Evolutionary conservation across 257 asterid genomes (phyloP).

Genomic region (Capsicum rhomboideum): DNA sequence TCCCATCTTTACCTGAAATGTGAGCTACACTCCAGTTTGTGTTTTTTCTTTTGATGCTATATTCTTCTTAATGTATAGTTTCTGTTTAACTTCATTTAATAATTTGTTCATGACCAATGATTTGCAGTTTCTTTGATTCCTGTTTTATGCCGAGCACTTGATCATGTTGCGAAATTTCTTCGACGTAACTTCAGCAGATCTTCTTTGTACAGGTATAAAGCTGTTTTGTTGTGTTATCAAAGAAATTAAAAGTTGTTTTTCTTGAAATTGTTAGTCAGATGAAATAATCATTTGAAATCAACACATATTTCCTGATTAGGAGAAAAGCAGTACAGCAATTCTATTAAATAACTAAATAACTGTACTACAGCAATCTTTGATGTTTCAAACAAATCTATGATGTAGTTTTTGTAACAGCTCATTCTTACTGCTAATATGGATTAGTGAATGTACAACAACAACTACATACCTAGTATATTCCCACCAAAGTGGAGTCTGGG

Average conservation of each 20-base stretch:
- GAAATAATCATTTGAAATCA: not conserved
- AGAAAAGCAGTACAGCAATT: not conserved
- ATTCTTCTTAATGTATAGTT: not conserved
- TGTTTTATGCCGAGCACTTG: conserved; percentile 67
- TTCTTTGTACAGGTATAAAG: conserved; percentile 62
- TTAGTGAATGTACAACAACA: not conserved
- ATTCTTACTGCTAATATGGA: not conserved
- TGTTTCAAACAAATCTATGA: not conserved
- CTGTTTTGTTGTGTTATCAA: not conserved
- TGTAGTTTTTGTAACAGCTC: not conserved
- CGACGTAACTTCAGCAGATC: conserved; percentile 81
- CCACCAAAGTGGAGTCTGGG: no score
- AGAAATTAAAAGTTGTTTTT: not conserved
- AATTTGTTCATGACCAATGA: conserved; percentile 7
- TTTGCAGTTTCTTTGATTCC: conserved; percentile 84
- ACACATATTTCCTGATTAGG: not conserved
- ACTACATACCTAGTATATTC: no score
- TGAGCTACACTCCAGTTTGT: conserved; percentile 18
- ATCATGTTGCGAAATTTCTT: conserved; percentile 77
- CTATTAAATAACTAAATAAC: not conserved
- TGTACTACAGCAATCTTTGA: not conserved
- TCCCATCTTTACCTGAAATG: conserved; percentile 86
- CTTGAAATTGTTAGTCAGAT: not conserved
- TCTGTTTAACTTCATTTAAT: not conserved
- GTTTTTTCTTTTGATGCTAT: not conserved